These are phyloP conservation scores for Fraxinus floribunda DNA, from an alignment of 305 asterid genomes.

Conservation along the genomic window DNA sequence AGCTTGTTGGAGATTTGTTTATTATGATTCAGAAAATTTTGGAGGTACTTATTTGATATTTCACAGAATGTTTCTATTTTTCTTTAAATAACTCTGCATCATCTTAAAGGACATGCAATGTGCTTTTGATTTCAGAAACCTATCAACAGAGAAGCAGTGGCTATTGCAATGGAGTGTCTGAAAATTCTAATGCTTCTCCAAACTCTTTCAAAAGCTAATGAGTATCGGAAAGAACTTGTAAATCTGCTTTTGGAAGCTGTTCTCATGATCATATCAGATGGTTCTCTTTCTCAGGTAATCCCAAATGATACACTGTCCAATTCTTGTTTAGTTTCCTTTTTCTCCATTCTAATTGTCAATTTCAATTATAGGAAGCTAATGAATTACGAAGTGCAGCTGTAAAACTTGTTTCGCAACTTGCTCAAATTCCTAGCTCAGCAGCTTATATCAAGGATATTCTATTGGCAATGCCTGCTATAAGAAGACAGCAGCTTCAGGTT, in stretches of 20 bases:
- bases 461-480: slow-evolving; percentile 67
- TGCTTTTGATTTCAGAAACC: slow-evolving; percentile 56
- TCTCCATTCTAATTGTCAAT: slow-evolving; percentile 24
- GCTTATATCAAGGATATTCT: slow-evolving; percentile 70
- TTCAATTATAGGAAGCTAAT: slow-evolving; percentile 59
- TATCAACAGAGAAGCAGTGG: slow-evolving; percentile 63
- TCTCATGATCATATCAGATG: slow-evolving; percentile 62
- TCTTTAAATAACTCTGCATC: slow-evolving; percentile 13
- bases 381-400: slow-evolving; percentile 59
- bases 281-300: slow-evolving; percentile 60
- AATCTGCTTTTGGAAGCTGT: slow-evolving; percentile 76
- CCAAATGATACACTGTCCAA: slow-evolving; percentile 2
- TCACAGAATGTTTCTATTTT: background rate
- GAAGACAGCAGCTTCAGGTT: slow-evolving; percentile 93
- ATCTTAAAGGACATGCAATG: slow-evolving; percentile 22
- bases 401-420: slow-evolving; percentile 88
- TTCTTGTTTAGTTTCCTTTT: slow-evolving; percentile 20
- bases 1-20: slow-evolving; percentile 63
- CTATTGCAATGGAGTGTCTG: slow-evolving; percentile 84
- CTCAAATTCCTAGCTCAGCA: slow-evolving; percentile 76
- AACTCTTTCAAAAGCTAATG: slow-evolving; percentile 57
- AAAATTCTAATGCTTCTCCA: slow-evolving; percentile 75
- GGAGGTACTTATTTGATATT: slow-evolving; percentile 42
- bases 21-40: slow-evolving; percentile 45
- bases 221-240: slow-evolving; percentile 60